Conservation (phyloP, 2,329 filamentous ascomycete genomes). For the Penicillium frequentans region DNA sequence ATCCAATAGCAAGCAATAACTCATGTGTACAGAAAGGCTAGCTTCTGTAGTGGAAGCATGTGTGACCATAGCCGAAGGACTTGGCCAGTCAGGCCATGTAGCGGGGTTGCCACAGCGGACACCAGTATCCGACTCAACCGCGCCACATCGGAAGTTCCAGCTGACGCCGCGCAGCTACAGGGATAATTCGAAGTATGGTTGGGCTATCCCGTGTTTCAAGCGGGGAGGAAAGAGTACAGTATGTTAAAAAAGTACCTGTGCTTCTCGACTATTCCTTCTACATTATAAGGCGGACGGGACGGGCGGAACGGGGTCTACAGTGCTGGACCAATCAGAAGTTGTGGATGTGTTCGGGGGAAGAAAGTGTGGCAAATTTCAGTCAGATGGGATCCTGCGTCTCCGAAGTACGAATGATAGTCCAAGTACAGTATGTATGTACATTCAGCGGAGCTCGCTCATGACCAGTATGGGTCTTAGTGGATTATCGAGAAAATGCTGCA, state of each 20-base stretch:
- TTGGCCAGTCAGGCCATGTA: not conserved
- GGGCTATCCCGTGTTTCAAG: not conserved
- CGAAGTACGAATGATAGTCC: not conserved
- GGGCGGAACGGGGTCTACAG: constrained; percentile 1
- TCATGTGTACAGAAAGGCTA: not conserved
- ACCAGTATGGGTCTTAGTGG: not conserved
- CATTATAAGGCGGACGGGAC: constrained; percentile 5
- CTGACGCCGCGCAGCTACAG: not conserved
- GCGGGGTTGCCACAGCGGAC: not conserved
- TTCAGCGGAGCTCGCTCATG: not conserved
- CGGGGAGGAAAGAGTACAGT: not conserved
- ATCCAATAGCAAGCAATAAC: not conserved
- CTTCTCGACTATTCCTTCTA: not conserved
- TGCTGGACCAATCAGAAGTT: not conserved
- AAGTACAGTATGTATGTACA: not conserved
- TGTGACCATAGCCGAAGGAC: not conserved
- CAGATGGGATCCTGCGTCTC: constrained; percentile 6
- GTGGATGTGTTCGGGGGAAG: constrained; percentile 1
- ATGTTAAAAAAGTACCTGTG: not conserved
- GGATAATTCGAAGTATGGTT: not conserved
- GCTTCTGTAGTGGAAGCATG: not conserved
- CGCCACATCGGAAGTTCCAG: not conserved
- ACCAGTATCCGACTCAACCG: not conserved
- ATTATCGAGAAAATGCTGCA: not conserved
- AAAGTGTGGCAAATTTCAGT: constrained; percentile 19